A percentile compares a stretch with the other conserved stretches of the same genome.
Evolutionary conservation across 23 red algal species (phyloP).

Genomic region (Gracilaria caudata): DNA sequence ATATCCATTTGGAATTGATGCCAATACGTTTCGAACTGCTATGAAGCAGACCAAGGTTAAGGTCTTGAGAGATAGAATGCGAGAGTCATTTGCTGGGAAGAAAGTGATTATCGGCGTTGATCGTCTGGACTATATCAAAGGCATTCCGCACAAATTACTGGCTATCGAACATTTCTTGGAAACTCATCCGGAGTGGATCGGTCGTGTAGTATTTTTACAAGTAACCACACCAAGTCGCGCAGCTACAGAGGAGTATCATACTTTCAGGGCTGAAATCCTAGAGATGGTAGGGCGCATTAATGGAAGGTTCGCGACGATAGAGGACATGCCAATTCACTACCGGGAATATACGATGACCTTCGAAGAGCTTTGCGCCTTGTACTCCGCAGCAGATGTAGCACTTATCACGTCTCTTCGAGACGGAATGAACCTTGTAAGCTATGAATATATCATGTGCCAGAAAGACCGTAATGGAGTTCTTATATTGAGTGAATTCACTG

Average conservation of each 20-base stretch:
- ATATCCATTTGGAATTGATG: constrained; percentile 95
- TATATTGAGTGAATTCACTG: constrained; percentile 90
- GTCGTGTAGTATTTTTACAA: constrained; percentile 84
- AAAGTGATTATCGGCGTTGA: constrained; percentile 91
- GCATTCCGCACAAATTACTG: constrained; percentile 87
- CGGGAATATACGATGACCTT: constrained; percentile 80
- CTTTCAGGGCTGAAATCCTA: constrained; percentile 67
- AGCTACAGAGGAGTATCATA: constrained; percentile 81
- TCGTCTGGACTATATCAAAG: constrained; percentile 92
- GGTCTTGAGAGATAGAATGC: constrained; percentile 58
- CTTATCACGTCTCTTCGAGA: constrained; percentile 90
- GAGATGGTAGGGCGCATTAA: constrained; percentile 96
- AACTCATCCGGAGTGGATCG: constrained; percentile 75
- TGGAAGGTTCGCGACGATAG: constrained; percentile 81
- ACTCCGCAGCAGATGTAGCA: constrained; percentile 87
- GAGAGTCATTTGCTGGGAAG: constrained; percentile 74
- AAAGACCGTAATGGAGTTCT: constrained; percentile 83
- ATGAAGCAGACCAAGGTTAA: constrained; percentile 78
- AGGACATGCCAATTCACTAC: constrained; percentile 91
- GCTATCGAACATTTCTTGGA: constrained; percentile 93
- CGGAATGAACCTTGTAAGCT: constrained; percentile 94
- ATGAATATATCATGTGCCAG: constrained; percentile 96
- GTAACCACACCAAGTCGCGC: constrained; percentile 77
- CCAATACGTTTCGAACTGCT: constrained; percentile 74
- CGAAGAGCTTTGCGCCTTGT: constrained; percentile 87